Percentiles rank a stretch among this genome's conserved stretches.
phyloP scores from a whole-genome alignment of 169 alveolate species.

The Cryptosporidium ubiquitum region DNA sequence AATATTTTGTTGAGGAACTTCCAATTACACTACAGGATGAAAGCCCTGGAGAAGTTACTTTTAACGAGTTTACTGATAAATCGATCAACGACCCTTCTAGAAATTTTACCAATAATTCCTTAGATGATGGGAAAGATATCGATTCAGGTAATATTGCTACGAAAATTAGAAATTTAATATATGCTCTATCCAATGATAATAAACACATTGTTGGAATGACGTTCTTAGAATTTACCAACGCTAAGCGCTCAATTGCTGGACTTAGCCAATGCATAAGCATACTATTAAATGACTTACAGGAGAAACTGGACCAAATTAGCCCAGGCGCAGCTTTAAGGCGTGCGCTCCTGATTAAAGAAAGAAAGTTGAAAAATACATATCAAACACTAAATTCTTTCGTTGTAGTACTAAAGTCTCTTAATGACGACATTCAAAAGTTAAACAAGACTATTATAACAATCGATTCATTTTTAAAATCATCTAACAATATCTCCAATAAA shows the following conservation, averaged over 20 bases:
- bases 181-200: conserved; percentile 52
- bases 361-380: conserved; percentile 32
- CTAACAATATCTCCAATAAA: conserved; percentile 17
- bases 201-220: conserved; percentile 44
- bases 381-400: conserved; percentile 42
- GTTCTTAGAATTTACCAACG: conserved; percentile 21
- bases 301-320: conserved; percentile 56
- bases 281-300: conserved; percentile 49
- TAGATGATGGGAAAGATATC: conserved; percentile 43
- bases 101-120: not conserved
- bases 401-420: conserved; percentile 13
- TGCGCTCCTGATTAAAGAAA: conserved; percentile 35
- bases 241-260: conserved; percentile 43
- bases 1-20: conserved; percentile 30
- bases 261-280: conserved; percentile 43
- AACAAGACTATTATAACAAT: conserved; percentile 36
- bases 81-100: not conserved
- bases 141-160: conserved; percentile 49
- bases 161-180: conserved; percentile 46
- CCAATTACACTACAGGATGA: conserved; percentile 25
- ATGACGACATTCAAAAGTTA: conserved; percentile 50
- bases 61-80: not conserved
- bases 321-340: conserved; percentile 62
- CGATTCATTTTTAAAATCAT: conserved; percentile 45
- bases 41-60: not conserved